These are phyloP conservation scores for Blastocystis hominis DNA, from an alignment of 352 stramenopile genomes.

Conservation along the genomic window DNA sequence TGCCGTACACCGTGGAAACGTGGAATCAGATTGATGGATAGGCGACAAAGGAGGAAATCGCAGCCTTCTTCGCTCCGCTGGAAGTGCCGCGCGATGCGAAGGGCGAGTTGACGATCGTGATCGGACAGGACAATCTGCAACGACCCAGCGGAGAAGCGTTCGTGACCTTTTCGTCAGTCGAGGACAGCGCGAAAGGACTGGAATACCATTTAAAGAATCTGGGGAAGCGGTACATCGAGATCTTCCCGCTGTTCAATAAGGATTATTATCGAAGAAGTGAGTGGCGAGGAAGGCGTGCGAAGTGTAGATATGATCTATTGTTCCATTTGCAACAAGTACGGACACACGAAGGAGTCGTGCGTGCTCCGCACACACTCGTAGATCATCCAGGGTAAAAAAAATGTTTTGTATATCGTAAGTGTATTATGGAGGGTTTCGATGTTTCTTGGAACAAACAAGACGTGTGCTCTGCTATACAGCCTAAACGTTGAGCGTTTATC, in stretches of 20 bases:
- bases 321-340: slow-evolving; percentile 21
- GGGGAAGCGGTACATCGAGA: not conserved
- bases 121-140: not conserved
- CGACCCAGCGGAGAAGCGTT: slow-evolving; percentile 1
- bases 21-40: not conserved
- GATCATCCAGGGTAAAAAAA: not conserved
- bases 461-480: slow-evolving; percentile 7
- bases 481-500: not conserved
- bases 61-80: not conserved
- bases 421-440: not conserved
- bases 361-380: not conserved
- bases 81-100: not conserved
- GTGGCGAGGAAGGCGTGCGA: not conserved
- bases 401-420: not conserved
- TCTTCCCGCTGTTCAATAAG: slow-evolving; percentile 38
- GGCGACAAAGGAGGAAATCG: not conserved
- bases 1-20: not conserved
- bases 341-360: not conserved
- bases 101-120: not conserved
- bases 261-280: slow-evolving; percentile 4
- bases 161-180: not conserved
- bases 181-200: not conserved
- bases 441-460: not conserved
- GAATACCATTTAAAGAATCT: not conserved
- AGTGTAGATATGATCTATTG: slow-evolving; percentile 2